Conservation (phyloP, 495 filamentous ascomycete species). For the Jackrogersella multiformis region DNA sequence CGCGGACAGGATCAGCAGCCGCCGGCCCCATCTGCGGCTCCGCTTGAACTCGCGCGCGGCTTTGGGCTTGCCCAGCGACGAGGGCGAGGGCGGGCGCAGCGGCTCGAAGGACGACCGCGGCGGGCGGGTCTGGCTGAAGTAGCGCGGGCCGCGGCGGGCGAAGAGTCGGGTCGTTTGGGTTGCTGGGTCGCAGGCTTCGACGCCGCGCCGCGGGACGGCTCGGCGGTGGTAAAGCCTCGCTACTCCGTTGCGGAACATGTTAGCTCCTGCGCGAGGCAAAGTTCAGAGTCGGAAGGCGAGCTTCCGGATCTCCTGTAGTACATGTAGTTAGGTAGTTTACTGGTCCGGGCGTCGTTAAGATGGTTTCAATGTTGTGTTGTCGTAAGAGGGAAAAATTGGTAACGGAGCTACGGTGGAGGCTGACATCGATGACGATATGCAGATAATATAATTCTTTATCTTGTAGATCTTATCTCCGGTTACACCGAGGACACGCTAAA, state of each 20-base stretch:
- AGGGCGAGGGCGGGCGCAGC: conserved; percentile 82
- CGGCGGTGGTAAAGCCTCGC: conserved; percentile 35
- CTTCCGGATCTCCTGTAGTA: conserved; percentile 27
- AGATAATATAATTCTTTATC: conserved; percentile 36
- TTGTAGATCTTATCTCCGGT: conserved; percentile 36
- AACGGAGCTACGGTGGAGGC: conserved; percentile 15
- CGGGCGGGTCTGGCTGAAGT: conserved; percentile 18
- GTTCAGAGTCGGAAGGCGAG: conserved; percentile 36
- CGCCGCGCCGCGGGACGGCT: conserved; percentile 13
- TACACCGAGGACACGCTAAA: conserved; percentile 10
- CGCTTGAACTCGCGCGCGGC: conserved; percentile 71
- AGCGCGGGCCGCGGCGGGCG: no score
- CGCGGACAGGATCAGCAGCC: conserved; percentile 70
- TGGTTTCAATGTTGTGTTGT: not conserved
- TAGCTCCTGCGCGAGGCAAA: conserved; percentile 21
- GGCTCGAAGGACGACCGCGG: conserved; percentile 64
- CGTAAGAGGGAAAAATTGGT: not conserved
- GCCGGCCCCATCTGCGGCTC: conserved; percentile 76
- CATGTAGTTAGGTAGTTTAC: conserved; percentile 21
- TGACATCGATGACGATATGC: conserved; percentile 40
- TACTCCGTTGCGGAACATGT: conserved; percentile 43
- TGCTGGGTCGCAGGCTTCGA: not conserved
- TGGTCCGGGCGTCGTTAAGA: not conserved
- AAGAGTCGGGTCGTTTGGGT: conserved; percentile 11
- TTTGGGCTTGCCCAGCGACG: conserved; percentile 77